phyloP scores from a whole-genome alignment of 345 rosid genomes.

The Camelina hispida region DNA sequence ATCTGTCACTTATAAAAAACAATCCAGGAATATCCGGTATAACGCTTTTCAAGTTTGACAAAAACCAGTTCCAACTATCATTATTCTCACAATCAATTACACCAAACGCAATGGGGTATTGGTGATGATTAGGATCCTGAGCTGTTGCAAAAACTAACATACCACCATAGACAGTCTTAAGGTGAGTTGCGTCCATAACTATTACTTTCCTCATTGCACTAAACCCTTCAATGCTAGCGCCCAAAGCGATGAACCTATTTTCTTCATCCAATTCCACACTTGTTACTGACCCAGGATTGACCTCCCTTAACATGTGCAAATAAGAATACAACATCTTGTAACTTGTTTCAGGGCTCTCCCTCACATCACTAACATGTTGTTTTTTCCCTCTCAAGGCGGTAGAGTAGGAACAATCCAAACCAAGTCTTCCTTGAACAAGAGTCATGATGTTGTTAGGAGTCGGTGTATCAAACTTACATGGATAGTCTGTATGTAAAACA shows the following conservation, averaged over 20 bases:
- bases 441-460: background rate
- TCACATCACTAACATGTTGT: too few species aligned
- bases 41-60: background rate
- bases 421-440: background rate
- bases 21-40: background rate
- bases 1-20: background rate
- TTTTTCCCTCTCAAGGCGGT: too few species aligned
- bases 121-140: background rate
- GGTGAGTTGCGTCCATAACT: background rate
- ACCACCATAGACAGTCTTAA: background rate
- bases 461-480: background rate
- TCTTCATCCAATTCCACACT: too few species aligned
- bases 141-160: background rate
- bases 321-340: too few species aligned
- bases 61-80: conserved; percentile 2
- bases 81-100: background rate
- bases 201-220: too few species aligned
- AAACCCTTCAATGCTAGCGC: too few species aligned
- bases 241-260: too few species aligned
- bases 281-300: too few species aligned
- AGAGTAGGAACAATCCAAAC: too few species aligned
- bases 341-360: too few species aligned
- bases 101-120: background rate
- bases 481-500: background rate
- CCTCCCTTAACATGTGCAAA: too few species aligned